Evolutionary conservation across 768 basidiomycete genomes (phyloP), one percentile per base, ranked within the genome.

Genomic region (Mycena indigotica): DNA sequence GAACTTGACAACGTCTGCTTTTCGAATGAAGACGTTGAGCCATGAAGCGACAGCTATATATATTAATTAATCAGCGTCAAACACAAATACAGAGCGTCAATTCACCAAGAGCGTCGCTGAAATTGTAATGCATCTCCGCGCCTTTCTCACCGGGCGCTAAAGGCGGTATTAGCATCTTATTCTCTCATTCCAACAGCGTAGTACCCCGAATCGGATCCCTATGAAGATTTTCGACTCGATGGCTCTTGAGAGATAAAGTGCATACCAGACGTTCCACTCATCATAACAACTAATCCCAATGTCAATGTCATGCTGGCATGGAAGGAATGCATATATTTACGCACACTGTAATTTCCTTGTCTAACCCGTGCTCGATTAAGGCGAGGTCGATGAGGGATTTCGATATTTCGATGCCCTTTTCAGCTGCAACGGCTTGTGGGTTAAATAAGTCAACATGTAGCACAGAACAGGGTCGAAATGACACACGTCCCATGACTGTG

Each of bases 1-100:
- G 48, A 85, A 82, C 58, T 82, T 81, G 41, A 85, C 80, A 5
- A 84, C 72, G 62, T 84, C 80, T 4, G 82, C 80, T 50, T 86
- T 82, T 17, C 84, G 75, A 5, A 85, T 77, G 58, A 86, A 82
- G 4, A 84, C 79, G 64, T 85, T 85, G 52, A 86, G 68, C 83
- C 84, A 86, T 8, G 81, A 73, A 2, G 80, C 82, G 50, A 86
- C 82, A 17, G 83, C 84, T 77, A 52, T 63, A 8, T 59, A 19
- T 49, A 10, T 16, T 4, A 30, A 21, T n/a, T n/a, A n/a, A n/a
- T n/a, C n/a, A n/a, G n/a, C n/a, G n/a, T n/a, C n/a, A n/a, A n/a
- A n/a, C n/a, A n/a, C n/a, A n/a, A n/a, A n/a, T n/a, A n/a, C n/a
- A n/a, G n/a, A n/a, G n/a, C n/a, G n/a, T n/a, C n/a, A n/a, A n/a